A percentile compares a stretch with the other conserved stretches of the same genome.
phyloP scores from a whole-genome alignment of 441 rosid species.

The Erodium moschatum region DNA sequence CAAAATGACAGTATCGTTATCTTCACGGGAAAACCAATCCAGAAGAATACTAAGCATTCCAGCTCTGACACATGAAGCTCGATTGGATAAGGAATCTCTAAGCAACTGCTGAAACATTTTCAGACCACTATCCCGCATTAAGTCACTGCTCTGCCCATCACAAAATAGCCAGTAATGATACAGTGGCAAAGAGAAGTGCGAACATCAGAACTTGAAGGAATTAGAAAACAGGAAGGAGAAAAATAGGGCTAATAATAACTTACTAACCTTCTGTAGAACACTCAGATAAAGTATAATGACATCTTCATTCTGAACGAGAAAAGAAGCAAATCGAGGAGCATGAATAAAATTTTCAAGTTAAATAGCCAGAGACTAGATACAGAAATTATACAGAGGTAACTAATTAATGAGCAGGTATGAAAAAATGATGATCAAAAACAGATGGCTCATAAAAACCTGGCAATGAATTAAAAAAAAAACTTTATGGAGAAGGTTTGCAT shows the following conservation, averaged over 20 bases:
- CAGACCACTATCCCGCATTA: constrained; percentile 81
- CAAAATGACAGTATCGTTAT: constrained; percentile 61
- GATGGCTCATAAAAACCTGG: background rate
- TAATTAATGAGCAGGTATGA: background rate
- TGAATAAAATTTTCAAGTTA: constrained; percentile 7
- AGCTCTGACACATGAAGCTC: constrained; percentile 90
- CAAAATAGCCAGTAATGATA: constrained; percentile 41
- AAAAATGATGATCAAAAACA: background rate
- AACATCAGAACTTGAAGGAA: constrained; percentile 11
- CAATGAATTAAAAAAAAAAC: background rate
- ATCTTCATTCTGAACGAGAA: constrained; percentile 81
- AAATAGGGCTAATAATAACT: constrained; percentile 21
- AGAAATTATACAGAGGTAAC: background rate
- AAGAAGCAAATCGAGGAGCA: constrained; percentile 23
- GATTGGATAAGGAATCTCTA: constrained; percentile 88
- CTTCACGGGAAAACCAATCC: constrained; percentile 92
- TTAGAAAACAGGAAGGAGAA: constrained; percentile 9
- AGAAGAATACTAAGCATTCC: constrained; percentile 97
- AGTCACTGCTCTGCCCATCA: constrained; percentile 99
- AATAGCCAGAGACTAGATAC: constrained; percentile 8
- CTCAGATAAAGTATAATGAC: constrained; percentile 86
- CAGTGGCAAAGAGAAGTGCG: constrained; percentile 12
- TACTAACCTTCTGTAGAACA: constrained; percentile 94
- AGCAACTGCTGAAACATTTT: constrained; percentile 76
- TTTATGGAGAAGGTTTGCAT: constrained; percentile 19